phyloP scores from a whole-genome alignment of 2,329 filamentous ascomycete genomes.

The Claviceps spartinae region DNA sequence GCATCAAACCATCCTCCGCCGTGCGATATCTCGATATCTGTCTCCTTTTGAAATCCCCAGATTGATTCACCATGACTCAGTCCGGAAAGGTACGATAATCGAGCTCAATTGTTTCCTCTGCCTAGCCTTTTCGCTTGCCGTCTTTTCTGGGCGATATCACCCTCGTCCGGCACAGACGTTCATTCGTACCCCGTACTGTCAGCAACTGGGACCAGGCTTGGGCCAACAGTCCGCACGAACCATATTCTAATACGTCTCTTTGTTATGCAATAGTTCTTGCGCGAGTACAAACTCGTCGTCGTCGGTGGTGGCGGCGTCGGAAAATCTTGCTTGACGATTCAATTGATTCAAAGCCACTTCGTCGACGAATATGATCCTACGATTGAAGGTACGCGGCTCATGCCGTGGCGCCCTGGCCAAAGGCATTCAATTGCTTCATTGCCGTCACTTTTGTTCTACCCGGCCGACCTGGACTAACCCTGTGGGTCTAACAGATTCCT shows the following conservation, averaged over 20 bases:
- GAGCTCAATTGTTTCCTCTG: neutral
- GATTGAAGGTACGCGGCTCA: slow-evolving; percentile 62
- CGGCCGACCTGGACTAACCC: neutral
- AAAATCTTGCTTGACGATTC: slow-evolving; percentile 98
- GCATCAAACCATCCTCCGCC: slow-evolving; percentile 1
- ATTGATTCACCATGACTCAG: slow-evolving; percentile 18
- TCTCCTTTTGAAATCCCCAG: neutral
- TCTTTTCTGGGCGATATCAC: neutral
- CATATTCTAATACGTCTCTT: neutral
- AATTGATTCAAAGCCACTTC: slow-evolving; percentile 91
- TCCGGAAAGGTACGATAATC: slow-evolving; percentile 20
- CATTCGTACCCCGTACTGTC: neutral
- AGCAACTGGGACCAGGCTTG: neutral
- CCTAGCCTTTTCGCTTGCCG: neutral
- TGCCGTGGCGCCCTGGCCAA: neutral
- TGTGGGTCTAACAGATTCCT: slow-evolving; percentile 61
- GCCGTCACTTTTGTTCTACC: neutral
- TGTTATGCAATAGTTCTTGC: slow-evolving; percentile 48
- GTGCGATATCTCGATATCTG: slow-evolving; percentile 5
- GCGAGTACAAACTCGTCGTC: slow-evolving; percentile 93
- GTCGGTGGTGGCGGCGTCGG: slow-evolving; percentile 96
- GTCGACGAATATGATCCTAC: slow-evolving; percentile 99
- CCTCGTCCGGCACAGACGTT: neutral
- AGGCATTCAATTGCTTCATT: neutral
- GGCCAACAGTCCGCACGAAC: neutral